Evolutionary conservation across 768 basidiomycete genomes (phyloP).

Genomic region (Lactarius hengduanensis): DNA sequence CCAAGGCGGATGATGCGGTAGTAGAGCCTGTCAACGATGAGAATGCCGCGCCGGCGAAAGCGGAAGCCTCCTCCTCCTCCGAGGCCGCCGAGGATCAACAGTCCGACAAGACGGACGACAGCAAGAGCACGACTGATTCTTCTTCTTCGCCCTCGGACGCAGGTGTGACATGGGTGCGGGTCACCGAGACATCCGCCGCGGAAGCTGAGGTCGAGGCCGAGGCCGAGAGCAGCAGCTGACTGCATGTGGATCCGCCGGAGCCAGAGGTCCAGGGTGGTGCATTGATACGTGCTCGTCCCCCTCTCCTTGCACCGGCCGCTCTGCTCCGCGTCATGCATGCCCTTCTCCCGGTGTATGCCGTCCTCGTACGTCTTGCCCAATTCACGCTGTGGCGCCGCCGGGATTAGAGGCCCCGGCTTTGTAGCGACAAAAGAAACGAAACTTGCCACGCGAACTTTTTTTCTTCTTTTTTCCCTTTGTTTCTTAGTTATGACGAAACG

Average conservation of each 20-base stretch:
- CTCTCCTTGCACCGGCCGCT: slow-evolving; percentile 14
- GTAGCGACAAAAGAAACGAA: background rate
- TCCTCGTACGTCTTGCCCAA: slow-evolving; percentile 23
- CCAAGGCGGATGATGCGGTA: slow-evolving; percentile 28
- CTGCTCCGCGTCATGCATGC: slow-evolving; percentile 21
- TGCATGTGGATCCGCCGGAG: slow-evolving; percentile 22
- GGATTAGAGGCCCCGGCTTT: slow-evolving; percentile 9
- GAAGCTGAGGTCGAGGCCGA: slow-evolving; percentile 11
- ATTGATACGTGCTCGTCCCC: slow-evolving; percentile 5
- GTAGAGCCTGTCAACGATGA: slow-evolving; percentile 30
- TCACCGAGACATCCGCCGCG: slow-evolving; percentile 11
- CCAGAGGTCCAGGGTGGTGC: slow-evolving; percentile 8
- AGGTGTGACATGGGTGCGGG: slow-evolving; percentile 22
- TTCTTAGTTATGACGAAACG: slow-evolving; percentile 5
- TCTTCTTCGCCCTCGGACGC: slow-evolving; percentile 20
- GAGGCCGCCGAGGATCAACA: slow-evolving; percentile 40
- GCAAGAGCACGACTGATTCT: slow-evolving; percentile 28
- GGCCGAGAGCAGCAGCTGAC: slow-evolving; percentile 20
- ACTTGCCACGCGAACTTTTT: slow-evolving; percentile 8
- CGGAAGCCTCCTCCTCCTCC: slow-evolving; percentile 30
- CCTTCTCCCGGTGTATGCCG: slow-evolving; percentile 24
- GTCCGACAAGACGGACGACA: slow-evolving; percentile 36
- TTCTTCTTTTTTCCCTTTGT: background rate
- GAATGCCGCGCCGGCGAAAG: slow-evolving; percentile 28
- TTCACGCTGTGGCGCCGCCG: slow-evolving; percentile 18